These are phyloP conservation scores for Leishmania braziliensis DNA, from an alignment of 208 protist species.

Conservation along the genomic window DNA sequence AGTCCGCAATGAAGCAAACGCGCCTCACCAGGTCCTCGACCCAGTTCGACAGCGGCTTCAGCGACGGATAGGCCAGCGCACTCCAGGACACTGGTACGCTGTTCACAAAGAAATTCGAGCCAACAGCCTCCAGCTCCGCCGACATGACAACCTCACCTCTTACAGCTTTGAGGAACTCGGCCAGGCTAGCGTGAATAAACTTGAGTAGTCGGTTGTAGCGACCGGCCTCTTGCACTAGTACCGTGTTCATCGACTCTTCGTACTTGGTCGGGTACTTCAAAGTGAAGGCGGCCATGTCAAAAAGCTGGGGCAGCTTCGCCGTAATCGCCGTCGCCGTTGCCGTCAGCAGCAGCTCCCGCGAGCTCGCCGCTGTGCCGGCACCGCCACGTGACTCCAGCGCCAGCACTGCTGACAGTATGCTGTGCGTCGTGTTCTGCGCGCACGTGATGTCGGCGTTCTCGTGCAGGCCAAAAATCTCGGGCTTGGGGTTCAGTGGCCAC, in stretches of 20 bases:
- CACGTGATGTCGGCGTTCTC: conserved; percentile 98
- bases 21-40: conserved; percentile 94
- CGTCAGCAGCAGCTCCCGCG: conserved; percentile 78
- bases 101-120: conserved; percentile 96
- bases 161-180: conserved; percentile 94
- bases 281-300: conserved; percentile 83
- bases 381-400: conserved; percentile 78
- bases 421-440: conserved; percentile 84
- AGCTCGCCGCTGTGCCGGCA: conserved; percentile 37
- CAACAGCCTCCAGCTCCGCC: conserved; percentile 93
- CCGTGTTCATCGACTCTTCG: conserved; percentile 96
- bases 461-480: conserved; percentile 97
- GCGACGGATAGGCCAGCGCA: conserved; percentile 93
- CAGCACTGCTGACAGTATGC: conserved; percentile 83
- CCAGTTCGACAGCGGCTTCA: conserved; percentile 97
- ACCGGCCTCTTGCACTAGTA: conserved; percentile 93
- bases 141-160: conserved; percentile 97
- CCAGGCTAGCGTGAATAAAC: conserved; percentile 87
- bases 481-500: conserved; percentile 94
- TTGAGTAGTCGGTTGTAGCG: conserved; percentile 95
- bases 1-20: conserved; percentile 89
- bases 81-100: conserved; percentile 91
- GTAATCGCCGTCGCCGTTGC: conserved; percentile 84
- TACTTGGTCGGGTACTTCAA: conserved; percentile 92
- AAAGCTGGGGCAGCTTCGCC: conserved; percentile 79